Base-by-base conservation (phyloP, 2,329 filamentous ascomycete genomes). In the Neonectria coccinea region DNA sequence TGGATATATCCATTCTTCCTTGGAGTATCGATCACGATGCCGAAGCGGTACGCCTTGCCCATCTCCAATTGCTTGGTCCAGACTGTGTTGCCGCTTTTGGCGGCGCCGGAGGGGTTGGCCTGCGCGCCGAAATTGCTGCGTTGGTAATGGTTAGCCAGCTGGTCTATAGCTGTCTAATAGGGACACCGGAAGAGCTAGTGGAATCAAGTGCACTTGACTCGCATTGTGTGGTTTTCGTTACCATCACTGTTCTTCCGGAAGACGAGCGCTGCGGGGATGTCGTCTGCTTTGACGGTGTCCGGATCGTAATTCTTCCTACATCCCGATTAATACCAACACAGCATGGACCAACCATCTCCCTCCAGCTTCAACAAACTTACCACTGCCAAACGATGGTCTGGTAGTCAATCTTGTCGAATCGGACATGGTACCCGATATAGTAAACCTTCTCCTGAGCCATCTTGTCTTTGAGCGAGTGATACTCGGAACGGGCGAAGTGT, bases 341-440 rank as follows among this genome's bases (percentile, higher is more conserved):
- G 11, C 6, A 31, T 10, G 8, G n/a, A 12, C 22, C 14, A 20
- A 31, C 10, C 9, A 25, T 20, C 16, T 27, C 45, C 8, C 7
- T n/a, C 12, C 5, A 20, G 8, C 3, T n/a, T 10, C 3, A 20
- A 22, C 3, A 27, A 25, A 29, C 50, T 22, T 20, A 60, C 58
- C 58, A 60, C 22, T 60, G 58, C 50, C 41, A 60, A 42, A 55
- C 51, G 29, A 53, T 54, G 0, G 58, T 60, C 16, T 54, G 50
- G 11, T 33, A 48, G 22, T 55, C 58, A 3, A 60, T 41, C 3
- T 45, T 39, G 5, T 60, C 58, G 16, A 54, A 54, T 2, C 50
- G 50, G 1, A 50, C 58, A 11, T 48, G 50, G 18, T 60, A 60
- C 4, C 50, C 58, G 8, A 60, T 55, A 9, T 55, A 60, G 20